These are phyloP conservation scores for Elaeis guineensis DNA, from an alignment of 176 grass and related monocot species.

Conservation along the genomic window DNA sequence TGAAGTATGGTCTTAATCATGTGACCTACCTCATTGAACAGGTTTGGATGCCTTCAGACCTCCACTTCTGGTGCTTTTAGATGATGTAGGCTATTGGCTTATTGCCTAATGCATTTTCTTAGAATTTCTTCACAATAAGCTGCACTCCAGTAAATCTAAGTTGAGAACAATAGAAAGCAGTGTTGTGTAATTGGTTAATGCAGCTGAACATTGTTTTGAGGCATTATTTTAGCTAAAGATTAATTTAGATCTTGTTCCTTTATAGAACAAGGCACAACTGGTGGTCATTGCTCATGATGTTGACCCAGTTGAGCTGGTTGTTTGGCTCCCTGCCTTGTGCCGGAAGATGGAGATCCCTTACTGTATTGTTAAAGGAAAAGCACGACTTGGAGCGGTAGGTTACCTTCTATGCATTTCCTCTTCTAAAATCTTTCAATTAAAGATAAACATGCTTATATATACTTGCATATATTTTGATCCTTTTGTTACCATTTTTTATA, in stretches of 20 bases:
- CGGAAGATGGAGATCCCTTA: slow-evolving; percentile 75
- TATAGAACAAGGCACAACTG: slow-evolving; percentile 61
- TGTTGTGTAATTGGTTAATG: too few species aligned
- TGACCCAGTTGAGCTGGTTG: slow-evolving; percentile 65
- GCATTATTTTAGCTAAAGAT: too few species aligned
- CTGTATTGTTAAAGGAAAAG: slow-evolving; percentile 68
- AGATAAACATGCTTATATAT: too few species aligned
- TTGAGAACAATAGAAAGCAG: too few species aligned
- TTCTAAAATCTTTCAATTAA: not conserved
- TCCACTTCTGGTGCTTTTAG: too few species aligned
- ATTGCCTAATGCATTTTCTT: too few species aligned
- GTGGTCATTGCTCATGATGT: slow-evolving; percentile 67
- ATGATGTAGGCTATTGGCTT: too few species aligned
- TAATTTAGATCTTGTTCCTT: not conserved
- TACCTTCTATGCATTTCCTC: not conserved
- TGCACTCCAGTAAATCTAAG: too few species aligned
- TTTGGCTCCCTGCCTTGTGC: slow-evolving; percentile 70
- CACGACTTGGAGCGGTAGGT: slow-evolving; percentile 55
- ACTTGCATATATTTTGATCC: too few species aligned
- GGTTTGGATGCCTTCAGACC: slow-evolving; percentile 13
- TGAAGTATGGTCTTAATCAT: slow-evolving; percentile 78
- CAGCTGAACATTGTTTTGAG: too few species aligned
- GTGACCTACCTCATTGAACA: slow-evolving; percentile 75
- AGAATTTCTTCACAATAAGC: too few species aligned
- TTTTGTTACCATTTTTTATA: not conserved